phyloP scores from a whole-genome alignment of 75 land plant species.

The Azolla pinnata region DNA sequence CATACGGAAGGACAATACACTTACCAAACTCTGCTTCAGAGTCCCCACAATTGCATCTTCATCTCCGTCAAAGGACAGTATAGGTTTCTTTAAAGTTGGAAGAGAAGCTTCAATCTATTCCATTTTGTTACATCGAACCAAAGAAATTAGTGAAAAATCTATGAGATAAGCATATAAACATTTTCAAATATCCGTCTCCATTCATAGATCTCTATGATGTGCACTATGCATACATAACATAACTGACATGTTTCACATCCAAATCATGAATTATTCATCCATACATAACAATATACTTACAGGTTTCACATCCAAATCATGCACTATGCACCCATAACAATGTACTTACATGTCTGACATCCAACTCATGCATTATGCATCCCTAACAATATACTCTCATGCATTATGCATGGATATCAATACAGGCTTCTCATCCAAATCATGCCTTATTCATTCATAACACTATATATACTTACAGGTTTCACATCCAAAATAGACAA shows the following conservation, averaged over 20 bases:
- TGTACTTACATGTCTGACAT: not conserved
- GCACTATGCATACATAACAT: too few relatives aligned
- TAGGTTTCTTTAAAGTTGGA: constrained; percentile 79
- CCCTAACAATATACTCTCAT: too few relatives aligned
- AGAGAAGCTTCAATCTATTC: constrained; percentile 87
- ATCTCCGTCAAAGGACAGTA: constrained; percentile 88
- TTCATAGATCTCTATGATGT: too few relatives aligned
- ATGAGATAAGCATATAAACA: too few relatives aligned
- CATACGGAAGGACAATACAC: constrained; percentile 1
- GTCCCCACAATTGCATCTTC: constrained; percentile 96
- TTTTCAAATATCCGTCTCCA: too few relatives aligned
- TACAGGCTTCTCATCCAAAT: too few relatives aligned
- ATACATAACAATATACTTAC: not conserved
- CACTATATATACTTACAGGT: constrained; percentile 68
- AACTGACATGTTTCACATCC: not conserved
- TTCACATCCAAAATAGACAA: constrained; percentile 75
- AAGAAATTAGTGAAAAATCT: too few relatives aligned
- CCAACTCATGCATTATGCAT: too few relatives aligned
- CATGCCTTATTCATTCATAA: too few relatives aligned
- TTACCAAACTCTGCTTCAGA: constrained; percentile 85
- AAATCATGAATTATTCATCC: not conserved
- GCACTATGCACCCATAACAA: not conserved
- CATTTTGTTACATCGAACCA: not conserved
- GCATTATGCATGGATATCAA: too few relatives aligned
- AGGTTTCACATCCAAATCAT: not conserved